A percentile compares a stretch with the other conserved stretches of the same genome.
These are phyloP conservation scores for Serendipita sp. DNA, from an alignment of 768 basidiomycete genomes.

Conservation along the genomic window DNA sequence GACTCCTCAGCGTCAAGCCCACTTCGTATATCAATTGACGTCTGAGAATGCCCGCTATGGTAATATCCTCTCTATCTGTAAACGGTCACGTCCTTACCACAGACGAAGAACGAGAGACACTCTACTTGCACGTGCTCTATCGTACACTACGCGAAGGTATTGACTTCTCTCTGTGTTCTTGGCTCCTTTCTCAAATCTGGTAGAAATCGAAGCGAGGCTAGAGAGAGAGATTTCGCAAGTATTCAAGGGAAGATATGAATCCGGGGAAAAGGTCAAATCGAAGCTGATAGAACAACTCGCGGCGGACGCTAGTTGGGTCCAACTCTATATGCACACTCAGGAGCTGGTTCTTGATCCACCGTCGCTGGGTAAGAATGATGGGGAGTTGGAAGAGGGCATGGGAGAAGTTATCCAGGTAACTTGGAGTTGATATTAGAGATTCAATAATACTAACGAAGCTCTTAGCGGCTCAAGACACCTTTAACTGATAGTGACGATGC, in stretches of 20 bases:
- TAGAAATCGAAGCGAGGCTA: conserved; percentile 12
- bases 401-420: conserved; percentile 22
- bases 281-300: conserved; percentile 42
- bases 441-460: conserved; percentile 17
- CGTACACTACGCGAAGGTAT: conserved; percentile 75
- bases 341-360: conserved; percentile 36
- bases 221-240: not conserved
- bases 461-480: conserved; percentile 25
- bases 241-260: conserved; percentile 4
- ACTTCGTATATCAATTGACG: conserved; percentile 69
- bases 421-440: conserved; percentile 19
- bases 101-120: conserved; percentile 40
- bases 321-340: conserved; percentile 53
- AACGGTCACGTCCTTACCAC: conserved; percentile 2
- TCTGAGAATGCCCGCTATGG: conserved; percentile 41
- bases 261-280: not conserved
- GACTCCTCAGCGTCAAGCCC: conserved; percentile 56
- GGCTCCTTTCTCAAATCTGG: too few relatives aligned
- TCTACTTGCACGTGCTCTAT: conserved; percentile 54
- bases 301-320: conserved; percentile 48
- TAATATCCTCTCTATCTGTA: conserved; percentile 17
- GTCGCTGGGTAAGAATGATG: conserved; percentile 16
- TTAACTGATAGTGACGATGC: conserved; percentile 22
- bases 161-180: too few relatives aligned
- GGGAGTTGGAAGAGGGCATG: conserved; percentile 18